Conservation (phyloP, 768 basidiomycete species). For the Pisolithus marmoratus region DNA sequence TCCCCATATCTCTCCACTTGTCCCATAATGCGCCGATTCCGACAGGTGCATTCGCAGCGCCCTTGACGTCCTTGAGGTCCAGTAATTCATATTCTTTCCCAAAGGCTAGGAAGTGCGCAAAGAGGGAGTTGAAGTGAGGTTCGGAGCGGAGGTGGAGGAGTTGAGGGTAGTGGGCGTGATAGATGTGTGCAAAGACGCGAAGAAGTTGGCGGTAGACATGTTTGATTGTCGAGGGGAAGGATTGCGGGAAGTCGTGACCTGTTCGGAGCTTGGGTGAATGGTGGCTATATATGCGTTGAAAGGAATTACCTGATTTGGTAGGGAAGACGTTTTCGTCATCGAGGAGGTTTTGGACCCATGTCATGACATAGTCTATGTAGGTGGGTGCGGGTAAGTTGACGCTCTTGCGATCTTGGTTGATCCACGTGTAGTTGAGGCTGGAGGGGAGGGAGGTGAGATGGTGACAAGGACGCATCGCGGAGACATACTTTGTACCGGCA, state of each 20-base stretch:
- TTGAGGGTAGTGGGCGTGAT: conserved; percentile 88
- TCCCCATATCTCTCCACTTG: conserved; percentile 85
- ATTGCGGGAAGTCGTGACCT: conserved; percentile 85
- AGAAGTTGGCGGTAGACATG: conserved; percentile 96
- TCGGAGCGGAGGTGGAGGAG: conserved; percentile 92
- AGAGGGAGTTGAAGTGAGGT: conserved; percentile 94
- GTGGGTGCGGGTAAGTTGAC: conserved; percentile 88
- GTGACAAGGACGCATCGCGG: background rate
- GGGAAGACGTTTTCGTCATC: conserved; percentile 95
- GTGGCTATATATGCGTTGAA: background rate
- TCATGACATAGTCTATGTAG: conserved; percentile 98
- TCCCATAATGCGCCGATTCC: conserved; percentile 82
- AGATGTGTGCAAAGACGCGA: conserved; percentile 95
- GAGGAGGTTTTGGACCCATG: conserved; percentile 89
- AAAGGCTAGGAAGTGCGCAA: conserved; percentile 96
- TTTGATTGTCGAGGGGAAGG: conserved; percentile 85
- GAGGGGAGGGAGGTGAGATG: background rate
- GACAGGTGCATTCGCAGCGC: conserved; percentile 51
- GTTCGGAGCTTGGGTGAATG: background rate
- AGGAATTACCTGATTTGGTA: conserved; percentile 78
- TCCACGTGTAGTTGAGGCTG: conserved; percentile 93
- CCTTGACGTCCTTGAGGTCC: conserved; percentile 84
- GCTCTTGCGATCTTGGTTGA: conserved; percentile 84
- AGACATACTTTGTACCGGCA: conserved; percentile 72
- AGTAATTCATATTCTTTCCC: conserved; percentile 90